phyloP scores from a whole-genome alignment of 2,329 filamentous ascomycete species.

The Talaromyces sp. region DNA sequence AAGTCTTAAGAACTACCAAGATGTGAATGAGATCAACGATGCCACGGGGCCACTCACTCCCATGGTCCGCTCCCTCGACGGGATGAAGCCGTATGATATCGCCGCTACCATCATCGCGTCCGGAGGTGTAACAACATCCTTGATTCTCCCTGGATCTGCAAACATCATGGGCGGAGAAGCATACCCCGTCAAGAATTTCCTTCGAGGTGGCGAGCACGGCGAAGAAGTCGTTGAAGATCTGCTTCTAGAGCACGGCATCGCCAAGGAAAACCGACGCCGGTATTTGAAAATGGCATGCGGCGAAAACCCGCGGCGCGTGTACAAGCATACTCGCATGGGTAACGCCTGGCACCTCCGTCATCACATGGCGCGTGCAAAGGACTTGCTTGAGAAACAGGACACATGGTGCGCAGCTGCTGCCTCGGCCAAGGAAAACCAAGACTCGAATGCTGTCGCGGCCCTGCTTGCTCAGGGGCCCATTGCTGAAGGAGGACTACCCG shows the following conservation, averaged over 20 bases:
- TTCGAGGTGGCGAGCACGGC: slow-evolving; percentile 55
- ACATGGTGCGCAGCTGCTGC: slow-evolving; percentile 61
- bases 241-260: slow-evolving; percentile 56
- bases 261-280: slow-evolving; percentile 52
- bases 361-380: slow-evolving; percentile 58
- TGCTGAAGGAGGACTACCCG: slow-evolving; percentile 54
- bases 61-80: slow-evolving; percentile 62
- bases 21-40: slow-evolving; percentile 58
- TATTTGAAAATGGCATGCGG: slow-evolving; percentile 76
- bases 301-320: slow-evolving; percentile 61
- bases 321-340: slow-evolving; percentile 58
- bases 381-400: slow-evolving; percentile 55
- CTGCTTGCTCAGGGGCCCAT: slow-evolving; percentile 14
- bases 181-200: slow-evolving; percentile 62
- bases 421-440: slow-evolving; percentile 10
- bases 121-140: slow-evolving; percentile 63
- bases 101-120: slow-evolving; percentile 66
- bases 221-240: slow-evolving; percentile 58
- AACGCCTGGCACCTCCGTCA: slow-evolving; percentile 66
- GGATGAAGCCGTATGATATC: slow-evolving; percentile 56
- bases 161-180: slow-evolving; percentile 71
- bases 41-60: slow-evolving; percentile 53
- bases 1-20: slow-evolving; percentile 47
- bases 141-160: slow-evolving; percentile 62
- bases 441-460: slow-evolving; percentile 5